These are phyloP conservation scores for Hericium alpestre DNA, from an alignment of 768 basidiomycete species.

Conservation along the genomic window DNA sequence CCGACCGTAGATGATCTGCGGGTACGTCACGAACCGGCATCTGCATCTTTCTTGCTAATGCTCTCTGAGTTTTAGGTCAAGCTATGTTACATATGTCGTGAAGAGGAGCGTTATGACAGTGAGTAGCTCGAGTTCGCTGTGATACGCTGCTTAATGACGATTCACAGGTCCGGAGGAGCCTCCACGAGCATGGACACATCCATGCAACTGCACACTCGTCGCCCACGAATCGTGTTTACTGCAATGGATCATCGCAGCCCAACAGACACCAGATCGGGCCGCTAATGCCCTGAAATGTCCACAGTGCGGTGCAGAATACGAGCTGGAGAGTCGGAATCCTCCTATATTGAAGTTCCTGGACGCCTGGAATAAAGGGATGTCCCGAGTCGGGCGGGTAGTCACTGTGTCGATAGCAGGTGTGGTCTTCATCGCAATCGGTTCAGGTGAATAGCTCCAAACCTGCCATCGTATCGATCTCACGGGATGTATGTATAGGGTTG, in stretches of 20 bases:
- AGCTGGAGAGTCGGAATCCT: conserved; percentile 58
- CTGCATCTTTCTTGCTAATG: not conserved
- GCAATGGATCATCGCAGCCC: conserved; percentile 68
- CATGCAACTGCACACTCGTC: conserved; percentile 70
- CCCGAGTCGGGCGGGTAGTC: conserved; percentile 40
- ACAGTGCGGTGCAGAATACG: conserved; percentile 59
- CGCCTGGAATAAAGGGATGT: conserved; percentile 38
- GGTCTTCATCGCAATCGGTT: conserved; percentile 44
- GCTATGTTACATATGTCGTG: conserved; percentile 72
- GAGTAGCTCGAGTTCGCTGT: not conserved
- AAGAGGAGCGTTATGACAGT: conserved; percentile 52
- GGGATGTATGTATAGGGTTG: conserved; percentile 23
- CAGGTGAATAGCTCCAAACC: conserved; percentile 33
- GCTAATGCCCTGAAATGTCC: conserved; percentile 69
- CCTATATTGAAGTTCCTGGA: conserved; percentile 38
- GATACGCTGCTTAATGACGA: not conserved
- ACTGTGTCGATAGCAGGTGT: conserved; percentile 40
- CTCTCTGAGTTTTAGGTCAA: conserved; percentile 35
- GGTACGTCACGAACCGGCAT: conserved; percentile 6
- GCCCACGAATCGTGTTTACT: conserved; percentile 75
- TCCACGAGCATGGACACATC: conserved; percentile 61
- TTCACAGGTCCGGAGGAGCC: conserved; percentile 33
- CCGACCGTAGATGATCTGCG: conserved; percentile 25
- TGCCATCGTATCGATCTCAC: conserved; percentile 24
- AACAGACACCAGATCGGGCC: conserved; percentile 41